Conservation (phyloP, 192 early-diverging fungal genomes). For the Backusella australiensis region DNA sequence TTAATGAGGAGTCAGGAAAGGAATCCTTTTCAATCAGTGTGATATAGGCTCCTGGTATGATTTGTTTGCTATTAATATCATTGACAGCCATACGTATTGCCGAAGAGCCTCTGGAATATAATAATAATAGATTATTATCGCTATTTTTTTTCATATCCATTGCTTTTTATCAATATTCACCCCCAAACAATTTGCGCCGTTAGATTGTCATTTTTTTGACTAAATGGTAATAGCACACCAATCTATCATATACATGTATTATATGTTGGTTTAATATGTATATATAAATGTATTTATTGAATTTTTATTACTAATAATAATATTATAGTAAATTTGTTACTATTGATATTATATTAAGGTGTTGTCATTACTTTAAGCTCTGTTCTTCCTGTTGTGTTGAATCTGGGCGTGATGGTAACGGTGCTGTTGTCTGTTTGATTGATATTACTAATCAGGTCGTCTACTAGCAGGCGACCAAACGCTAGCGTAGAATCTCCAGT, state of each 20-base stretch:
- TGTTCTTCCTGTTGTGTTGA: slow-evolving; percentile 15
- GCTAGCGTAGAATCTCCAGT: background rate
- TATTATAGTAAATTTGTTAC: background rate
- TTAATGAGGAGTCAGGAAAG: slow-evolving; percentile 37
- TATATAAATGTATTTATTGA: background rate
- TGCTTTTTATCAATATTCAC: slow-evolving; percentile 11
- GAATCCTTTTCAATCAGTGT: slow-evolving; percentile 50
- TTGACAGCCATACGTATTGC: slow-evolving; percentile 49
- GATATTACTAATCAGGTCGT: slow-evolving; percentile 14
- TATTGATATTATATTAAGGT: background rate
- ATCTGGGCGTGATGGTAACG: slow-evolving; percentile 18
- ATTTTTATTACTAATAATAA: background rate
- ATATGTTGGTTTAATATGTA: background rate
- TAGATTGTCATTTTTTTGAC: slow-evolving; percentile 27
- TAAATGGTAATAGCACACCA: slow-evolving; percentile 34
- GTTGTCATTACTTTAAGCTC: slow-evolving; percentile 27
- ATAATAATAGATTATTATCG: background rate
- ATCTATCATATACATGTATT: slow-evolving; percentile 15
- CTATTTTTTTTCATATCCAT: background rate
- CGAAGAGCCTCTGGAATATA: slow-evolving; percentile 42
- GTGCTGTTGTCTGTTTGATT: slow-evolving; percentile 25
- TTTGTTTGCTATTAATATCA: slow-evolving; percentile 42
- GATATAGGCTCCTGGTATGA: slow-evolving; percentile 48
- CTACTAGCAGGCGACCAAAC: slow-evolving; percentile 17
- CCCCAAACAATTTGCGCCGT: slow-evolving; percentile 37